phyloP scores from a whole-genome alignment of 345 rosid genomes.

The Populus davidiana region DNA sequence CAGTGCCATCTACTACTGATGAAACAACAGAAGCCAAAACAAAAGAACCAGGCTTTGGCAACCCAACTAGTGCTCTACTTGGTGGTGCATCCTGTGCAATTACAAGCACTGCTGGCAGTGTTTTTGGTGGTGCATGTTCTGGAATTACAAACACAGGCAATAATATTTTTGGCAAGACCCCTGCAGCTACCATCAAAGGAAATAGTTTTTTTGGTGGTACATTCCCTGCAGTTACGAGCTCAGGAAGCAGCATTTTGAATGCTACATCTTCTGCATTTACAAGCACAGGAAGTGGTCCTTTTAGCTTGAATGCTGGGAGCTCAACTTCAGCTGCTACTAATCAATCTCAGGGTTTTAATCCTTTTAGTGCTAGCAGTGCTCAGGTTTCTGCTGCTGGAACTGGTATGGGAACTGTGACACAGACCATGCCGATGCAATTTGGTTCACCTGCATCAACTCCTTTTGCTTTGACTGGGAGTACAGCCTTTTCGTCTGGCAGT shows the following conservation, averaged over 20 bases:
- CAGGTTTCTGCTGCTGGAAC: constrained; percentile 43
- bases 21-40: constrained; percentile 39
- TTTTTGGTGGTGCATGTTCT: constrained; percentile 25
- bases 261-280: constrained; percentile 24
- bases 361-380: constrained; percentile 37
- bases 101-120: constrained; percentile 11
- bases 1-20: constrained; percentile 18
- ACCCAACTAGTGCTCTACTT: constrained; percentile 10
- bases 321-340: constrained; percentile 35
- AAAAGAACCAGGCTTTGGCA: constrained; percentile 34
- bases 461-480: constrained; percentile 41
- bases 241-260: constrained; percentile 25
- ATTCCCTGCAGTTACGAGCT: constrained; percentile 23
- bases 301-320: constrained; percentile 47
- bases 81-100: no score
- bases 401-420: constrained; percentile 44
- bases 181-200: constrained; percentile 32
- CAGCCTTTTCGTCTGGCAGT: constrained; percentile 43
- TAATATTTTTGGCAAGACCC: constrained; percentile 42
- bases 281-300: constrained; percentile 30
- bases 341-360: constrained; percentile 45
- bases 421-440: constrained; percentile 48
- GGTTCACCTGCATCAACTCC: constrained; percentile 50
- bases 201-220: constrained; percentile 40
- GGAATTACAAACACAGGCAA: constrained; percentile 30